Evolutionary conservation across 441 rosid genomes (phyloP).

Genomic region (Syzygium malaccense): DNA sequence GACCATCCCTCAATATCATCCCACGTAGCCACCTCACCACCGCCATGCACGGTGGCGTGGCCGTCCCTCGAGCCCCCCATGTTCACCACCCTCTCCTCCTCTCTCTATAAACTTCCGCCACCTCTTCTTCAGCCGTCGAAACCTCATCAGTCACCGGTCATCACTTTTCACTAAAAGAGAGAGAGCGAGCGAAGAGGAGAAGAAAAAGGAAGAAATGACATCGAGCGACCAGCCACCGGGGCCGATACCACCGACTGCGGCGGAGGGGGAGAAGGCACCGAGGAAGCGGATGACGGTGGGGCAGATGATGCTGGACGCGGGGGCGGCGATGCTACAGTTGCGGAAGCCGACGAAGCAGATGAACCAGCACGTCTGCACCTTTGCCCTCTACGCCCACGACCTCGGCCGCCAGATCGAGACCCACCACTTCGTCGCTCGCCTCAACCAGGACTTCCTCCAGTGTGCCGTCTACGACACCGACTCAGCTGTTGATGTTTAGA

Average conservation of each 20-base stretch:
- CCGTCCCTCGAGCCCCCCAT: neutral
- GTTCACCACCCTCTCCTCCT: neutral
- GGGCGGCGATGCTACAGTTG: slow-evolving; percentile 52
- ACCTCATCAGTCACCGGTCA: neutral
- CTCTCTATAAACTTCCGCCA: neutral
- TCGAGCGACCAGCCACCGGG: slow-evolving; percentile 41
- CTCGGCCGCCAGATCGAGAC: slow-evolving; percentile 66
- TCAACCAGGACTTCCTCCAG: slow-evolving; percentile 75
- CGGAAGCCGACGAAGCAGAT: slow-evolving; percentile 52
- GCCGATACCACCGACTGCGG: slow-evolving; percentile 15
- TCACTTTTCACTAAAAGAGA: neutral
- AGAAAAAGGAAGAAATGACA: slow-evolving; percentile 8
- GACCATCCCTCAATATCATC: neutral
- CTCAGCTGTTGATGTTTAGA: too few relatives aligned
- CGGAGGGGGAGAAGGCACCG: slow-evolving; percentile 16
- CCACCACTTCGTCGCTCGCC: slow-evolving; percentile 48
- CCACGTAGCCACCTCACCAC: neutral
- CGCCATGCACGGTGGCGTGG: neutral
- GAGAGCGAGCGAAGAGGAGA: neutral
- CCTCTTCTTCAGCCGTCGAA: neutral
- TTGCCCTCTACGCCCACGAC: slow-evolving; percentile 61
- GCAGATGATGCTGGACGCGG: slow-evolving; percentile 38
- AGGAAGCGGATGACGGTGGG: slow-evolving; percentile 38
- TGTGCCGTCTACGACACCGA: slow-evolving; percentile 66
- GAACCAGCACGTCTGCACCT: slow-evolving; percentile 54